Evolutionary conservation across 2,329 filamentous ascomycete genomes (phyloP), one percentile per base, ranked within the genome.

Genomic region (Mycosphaerella sp.): DNA sequence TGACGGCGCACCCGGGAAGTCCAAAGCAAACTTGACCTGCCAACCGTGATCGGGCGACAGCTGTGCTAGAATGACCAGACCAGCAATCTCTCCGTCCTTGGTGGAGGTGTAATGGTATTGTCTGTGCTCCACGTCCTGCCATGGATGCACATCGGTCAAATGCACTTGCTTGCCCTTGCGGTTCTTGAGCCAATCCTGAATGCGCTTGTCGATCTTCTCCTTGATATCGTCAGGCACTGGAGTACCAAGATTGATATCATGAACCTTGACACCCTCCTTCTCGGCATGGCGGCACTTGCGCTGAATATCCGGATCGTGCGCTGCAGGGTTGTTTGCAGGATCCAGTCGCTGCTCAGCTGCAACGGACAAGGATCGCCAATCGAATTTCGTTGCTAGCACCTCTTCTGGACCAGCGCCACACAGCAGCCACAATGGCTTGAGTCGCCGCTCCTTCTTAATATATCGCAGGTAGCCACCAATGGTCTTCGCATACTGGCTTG

Each of bases 21-120:
- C 89, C 49, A 96, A 81, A n/a, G 86, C 87, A 75, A 93, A 95
- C 74, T 96, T 96, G 66, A 95, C 85, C 73, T 96, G 90, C 82
- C 89, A 94, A 49, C 90, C 90, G 66, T 94, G 81, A 32, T 80
- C 76, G 1, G 89, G 87, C 3, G 86, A 81, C 25, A 96, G 80
- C 68, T 89, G 86, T 47, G 87, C 86, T 62, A 96, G 75, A 7
- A 91, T 84, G n/a, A 91, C 85, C 52, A 96, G 79, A 30, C 86
- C 85, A 37, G 78, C 78, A 50, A 96, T 81, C 53, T 78, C 80
- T 56, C 86, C 86, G 13, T 87, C 79, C 63, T 80, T 77, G 59
- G 86, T 86, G 58, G 84, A 78, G 8, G 88, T 86, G 62, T 88
- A 86, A 65, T 90, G 87, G 74, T 95, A 96, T 58, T 88, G 85